Conservation (phyloP, 805 yeast species). For the Nematodospora valgi region DNA sequence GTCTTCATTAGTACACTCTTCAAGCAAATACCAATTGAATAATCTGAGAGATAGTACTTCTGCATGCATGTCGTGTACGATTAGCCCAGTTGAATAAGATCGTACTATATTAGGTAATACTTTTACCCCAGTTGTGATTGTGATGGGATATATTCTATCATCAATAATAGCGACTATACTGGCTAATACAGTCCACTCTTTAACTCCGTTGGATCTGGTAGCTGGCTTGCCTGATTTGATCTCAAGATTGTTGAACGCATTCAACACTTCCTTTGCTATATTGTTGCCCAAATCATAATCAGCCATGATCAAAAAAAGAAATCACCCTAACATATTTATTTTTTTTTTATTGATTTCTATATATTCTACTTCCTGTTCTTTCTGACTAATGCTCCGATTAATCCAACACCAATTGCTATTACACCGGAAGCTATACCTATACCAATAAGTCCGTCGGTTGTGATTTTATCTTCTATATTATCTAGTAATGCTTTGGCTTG, state of each 20-base stretch:
- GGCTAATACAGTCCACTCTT: slow-evolving; percentile 85
- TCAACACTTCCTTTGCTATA: slow-evolving; percentile 24
- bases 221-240: slow-evolving; percentile 54
- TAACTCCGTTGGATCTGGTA: slow-evolving; percentile 55
- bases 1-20: slow-evolving; percentile 35
- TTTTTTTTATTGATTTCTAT: too few relatives aligned
- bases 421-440: slow-evolving; percentile 83
- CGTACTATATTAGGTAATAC: slow-evolving; percentile 56
- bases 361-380: slow-evolving; percentile 17
- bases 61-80: slow-evolving; percentile 89
- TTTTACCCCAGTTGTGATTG: slow-evolving; percentile 81
- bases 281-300: slow-evolving; percentile 12
- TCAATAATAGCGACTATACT: slow-evolving; percentile 51
- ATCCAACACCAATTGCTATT: slow-evolving; percentile 78
- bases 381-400: slow-evolving; percentile 40
- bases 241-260: slow-evolving; percentile 26
- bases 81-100: slow-evolving; percentile 47
- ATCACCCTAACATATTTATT: not conserved
- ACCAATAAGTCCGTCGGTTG: slow-evolving; percentile 86
- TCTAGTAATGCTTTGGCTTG: slow-evolving; percentile 73
- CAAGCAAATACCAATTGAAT: slow-evolving; percentile 58
- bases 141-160: slow-evolving; percentile 32
- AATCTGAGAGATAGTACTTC: slow-evolving; percentile 73
- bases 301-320: not conserved
- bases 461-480: slow-evolving; percentile 79